These are phyloP conservation scores for Asterophora lycoperdoides DNA, from an alignment of 768 basidiomycete genomes.

Conservation along the genomic window DNA sequence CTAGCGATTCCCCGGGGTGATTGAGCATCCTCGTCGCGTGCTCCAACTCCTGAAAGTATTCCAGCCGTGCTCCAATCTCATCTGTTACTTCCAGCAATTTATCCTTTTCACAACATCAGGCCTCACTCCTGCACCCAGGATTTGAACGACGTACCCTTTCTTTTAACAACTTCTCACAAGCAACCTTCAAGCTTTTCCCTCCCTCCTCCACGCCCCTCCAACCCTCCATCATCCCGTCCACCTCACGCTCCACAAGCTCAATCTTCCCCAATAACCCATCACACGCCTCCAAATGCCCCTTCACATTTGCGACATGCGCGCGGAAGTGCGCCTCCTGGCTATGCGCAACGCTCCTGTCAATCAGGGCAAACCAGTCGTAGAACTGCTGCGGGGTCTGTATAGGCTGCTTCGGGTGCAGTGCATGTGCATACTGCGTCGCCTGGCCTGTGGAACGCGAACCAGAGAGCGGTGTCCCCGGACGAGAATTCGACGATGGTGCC, in stretches of 20 bases:
- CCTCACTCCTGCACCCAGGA: too few relatives aligned
- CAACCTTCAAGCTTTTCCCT: slow-evolving; percentile 86
- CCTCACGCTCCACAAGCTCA: slow-evolving; percentile 66
- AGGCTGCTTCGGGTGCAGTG: slow-evolving; percentile 69
- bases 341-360: slow-evolving; percentile 87
- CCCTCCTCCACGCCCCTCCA: slow-evolving; percentile 90
- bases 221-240: slow-evolving; percentile 77
- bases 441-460: slow-evolving; percentile 10
- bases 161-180: slow-evolving; percentile 84
- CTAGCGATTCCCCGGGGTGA: slow-evolving; percentile 87
- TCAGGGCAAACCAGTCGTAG: slow-evolving; percentile 91
- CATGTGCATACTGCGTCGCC: slow-evolving; percentile 47
- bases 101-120: too few relatives aligned
- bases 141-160: slow-evolving; percentile 63
- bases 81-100: slow-evolving; percentile 68
- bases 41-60: slow-evolving; percentile 95
- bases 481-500: slow-evolving; percentile 19
- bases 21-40: slow-evolving; percentile 91
- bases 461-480: slow-evolving; percentile 39
- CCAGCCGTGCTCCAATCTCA: slow-evolving; percentile 75
- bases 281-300: slow-evolving; percentile 73
- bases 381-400: slow-evolving; percentile 93
- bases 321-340: slow-evolving; percentile 93
- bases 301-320: slow-evolving; percentile 73
- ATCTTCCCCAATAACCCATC: slow-evolving; percentile 70